phyloP scores from a whole-genome alignment of 2,329 filamentous ascomycete genomes.

The Botrytis hyacinthi region DNA sequence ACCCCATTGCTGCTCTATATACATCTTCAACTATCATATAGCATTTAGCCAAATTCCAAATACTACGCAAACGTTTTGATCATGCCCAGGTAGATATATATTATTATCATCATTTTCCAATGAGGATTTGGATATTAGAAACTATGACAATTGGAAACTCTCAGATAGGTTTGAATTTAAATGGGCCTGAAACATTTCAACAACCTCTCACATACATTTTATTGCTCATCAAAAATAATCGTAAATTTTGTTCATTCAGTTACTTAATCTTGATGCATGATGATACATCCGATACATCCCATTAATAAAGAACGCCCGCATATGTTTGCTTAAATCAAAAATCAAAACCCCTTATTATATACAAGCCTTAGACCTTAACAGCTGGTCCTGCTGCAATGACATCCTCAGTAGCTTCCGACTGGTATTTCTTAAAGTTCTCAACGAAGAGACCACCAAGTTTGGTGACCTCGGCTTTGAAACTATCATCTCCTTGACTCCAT shows the following conservation, averaged over 20 bases:
- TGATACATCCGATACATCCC: neutral
- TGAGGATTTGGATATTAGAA: neutral
- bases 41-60: neutral
- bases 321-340: neutral
- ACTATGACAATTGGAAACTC: neutral
- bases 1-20: neutral
- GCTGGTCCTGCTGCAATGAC: slow-evolving; percentile 66
- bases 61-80: neutral
- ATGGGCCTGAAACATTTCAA: neutral
- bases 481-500: slow-evolving; percentile 79
- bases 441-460: slow-evolving; percentile 89
- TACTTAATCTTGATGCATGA: neutral
- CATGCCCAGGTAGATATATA: neutral
- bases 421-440: slow-evolving; percentile 98
- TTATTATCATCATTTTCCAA: neutral
- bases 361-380: slow-evolving; percentile 27
- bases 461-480: slow-evolving; percentile 82
- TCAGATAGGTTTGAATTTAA: neutral
- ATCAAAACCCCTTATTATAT: neutral
- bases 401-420: slow-evolving; percentile 75
- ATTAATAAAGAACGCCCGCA: neutral
- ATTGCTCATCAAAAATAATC: slow-evolving; percentile 7
- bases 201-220: neutral
- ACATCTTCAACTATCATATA: neutral
- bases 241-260: slow-evolving; percentile 1